A percentile compares a stretch with the other conserved stretches of the same genome.
These are phyloP conservation scores for Ananas comosus DNA, from an alignment of 176 grass and related monocot genomes.

Conservation along the genomic window DNA sequence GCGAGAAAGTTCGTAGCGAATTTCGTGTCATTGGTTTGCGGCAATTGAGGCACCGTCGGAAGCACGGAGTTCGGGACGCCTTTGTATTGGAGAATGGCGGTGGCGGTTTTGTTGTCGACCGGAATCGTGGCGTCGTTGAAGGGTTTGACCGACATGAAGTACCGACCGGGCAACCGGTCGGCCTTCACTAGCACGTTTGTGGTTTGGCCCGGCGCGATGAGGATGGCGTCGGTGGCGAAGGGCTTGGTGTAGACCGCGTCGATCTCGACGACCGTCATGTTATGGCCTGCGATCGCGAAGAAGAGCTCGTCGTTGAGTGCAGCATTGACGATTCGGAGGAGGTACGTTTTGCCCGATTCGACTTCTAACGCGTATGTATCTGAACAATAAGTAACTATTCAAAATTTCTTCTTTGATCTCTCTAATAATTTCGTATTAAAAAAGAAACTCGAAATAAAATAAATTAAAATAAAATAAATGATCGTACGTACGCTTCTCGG, in stretches of 20 bases:
- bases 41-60: conserved; percentile 26
- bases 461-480: background rate
- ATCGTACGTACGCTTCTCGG: conserved; percentile 30
- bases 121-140: conserved; percentile 43
- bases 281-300: conserved; percentile 53
- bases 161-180: conserved; percentile 27
- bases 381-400: background rate
- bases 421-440: background rate
- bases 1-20: conserved; percentile 34
- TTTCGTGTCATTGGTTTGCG: conserved; percentile 16
- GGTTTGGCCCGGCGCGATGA: conserved; percentile 46
- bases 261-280: conserved; percentile 60
- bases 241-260: conserved; percentile 62
- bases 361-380: conserved; percentile 51
- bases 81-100: conserved; percentile 55
- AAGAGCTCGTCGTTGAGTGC: conserved; percentile 60
- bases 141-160: conserved; percentile 38
- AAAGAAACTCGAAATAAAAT: background rate
- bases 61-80: conserved; percentile 19
- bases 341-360: conserved; percentile 38
- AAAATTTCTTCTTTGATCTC: no score
- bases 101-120: conserved; percentile 42
- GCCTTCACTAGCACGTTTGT: conserved; percentile 49
- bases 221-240: conserved; percentile 19
- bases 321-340: conserved; percentile 58